Evolutionary conservation across 306 rosid genomes (phyloP), one percentile per base, ranked within the genome.

Genomic region (Glycine latifolia): DNA sequence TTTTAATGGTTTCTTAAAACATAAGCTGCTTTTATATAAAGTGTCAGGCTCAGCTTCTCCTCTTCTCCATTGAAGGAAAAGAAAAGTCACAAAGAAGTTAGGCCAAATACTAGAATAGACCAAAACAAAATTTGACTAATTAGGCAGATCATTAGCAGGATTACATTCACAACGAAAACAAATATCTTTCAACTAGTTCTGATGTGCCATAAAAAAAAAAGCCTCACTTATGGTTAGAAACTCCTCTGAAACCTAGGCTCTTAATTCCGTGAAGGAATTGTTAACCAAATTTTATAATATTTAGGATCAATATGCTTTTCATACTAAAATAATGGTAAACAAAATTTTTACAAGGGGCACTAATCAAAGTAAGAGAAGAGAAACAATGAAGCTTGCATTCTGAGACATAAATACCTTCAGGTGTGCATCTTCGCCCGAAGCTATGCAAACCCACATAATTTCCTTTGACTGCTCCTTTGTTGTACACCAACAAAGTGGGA

Each of bases 381-480:
- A 69, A 56, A 77, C 5, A 44, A 78, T 1, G 13, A 55, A 61
- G 61, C 13, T 33, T 8, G 71, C 56, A 17, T 14, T 37, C 16
- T 7, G 6, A 80, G 54, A 82, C 17, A 65, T 39, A 74, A 63
- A 63, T 93, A 95, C 99, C 99, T 93, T 95, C 98, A 3, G 99
- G 96, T 3, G 98, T 90, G 87, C 98, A 93, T 80, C 93, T 91
- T 81, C 94, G 79, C 75, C 99, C 99, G 53, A 95, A 95, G 81
- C 84, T 86, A 17, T 15, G 91, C 90, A 91, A 33, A 7, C 99
- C 99, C 11, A 90, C 99, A 46, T 91, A 84, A 78, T 95, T 95
- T 77, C 96, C 99, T 81, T 93, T 95, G 71, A 93, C 96, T 8
- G 94, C 94, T 50, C 98, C 92, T 80, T 90, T 95, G 91, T 95